Percentiles rank a stretch among this genome's conserved stretches.
phyloP scores from a whole-genome alignment of 208 protist genomes.

The Leishmania martiniquensis region DNA sequence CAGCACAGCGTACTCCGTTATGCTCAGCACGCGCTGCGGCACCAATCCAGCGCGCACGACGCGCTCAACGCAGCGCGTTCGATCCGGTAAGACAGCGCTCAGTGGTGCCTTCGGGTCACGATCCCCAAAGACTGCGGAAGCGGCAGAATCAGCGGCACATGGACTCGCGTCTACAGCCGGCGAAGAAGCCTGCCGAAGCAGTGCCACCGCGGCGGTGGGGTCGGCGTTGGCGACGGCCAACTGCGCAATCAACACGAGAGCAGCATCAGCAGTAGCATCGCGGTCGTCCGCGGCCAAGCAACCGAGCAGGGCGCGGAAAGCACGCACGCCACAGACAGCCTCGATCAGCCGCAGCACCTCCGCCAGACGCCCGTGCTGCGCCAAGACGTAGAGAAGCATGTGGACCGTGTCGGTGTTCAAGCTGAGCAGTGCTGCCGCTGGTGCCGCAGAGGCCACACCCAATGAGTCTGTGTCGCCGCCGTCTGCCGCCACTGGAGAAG shows the following conservation, averaged over 20 bases:
- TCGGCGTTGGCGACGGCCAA: constrained; percentile 32
- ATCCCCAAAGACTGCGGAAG: background rate
- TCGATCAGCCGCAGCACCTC: constrained; percentile 19
- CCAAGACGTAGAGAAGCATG: constrained; percentile 63
- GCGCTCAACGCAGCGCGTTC: constrained; percentile 19
- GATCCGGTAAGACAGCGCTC: background rate
- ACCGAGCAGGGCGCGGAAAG: background rate
- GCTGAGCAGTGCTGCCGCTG: background rate
- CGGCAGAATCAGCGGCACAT: background rate
- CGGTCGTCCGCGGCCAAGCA: background rate
- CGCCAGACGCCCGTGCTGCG: constrained; percentile 56
- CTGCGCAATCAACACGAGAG: constrained; percentile 4
- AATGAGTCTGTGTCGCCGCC: background rate
- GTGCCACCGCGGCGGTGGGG: background rate
- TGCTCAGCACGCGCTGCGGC: constrained; percentile 44
- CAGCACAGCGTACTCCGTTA: constrained; percentile 64
- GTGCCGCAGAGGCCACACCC: background rate
- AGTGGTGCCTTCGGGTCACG: background rate
- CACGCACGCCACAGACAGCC: background rate
- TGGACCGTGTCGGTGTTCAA: constrained; percentile 11
- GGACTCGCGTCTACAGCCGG: background rate
- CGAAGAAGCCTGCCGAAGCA: background rate
- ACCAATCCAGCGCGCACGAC: constrained; percentile 49
- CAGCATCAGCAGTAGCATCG: background rate
- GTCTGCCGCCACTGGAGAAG: background rate